Conservation (phyloP, 169 alveolate species). For the Miamiensis avidus region DNA sequence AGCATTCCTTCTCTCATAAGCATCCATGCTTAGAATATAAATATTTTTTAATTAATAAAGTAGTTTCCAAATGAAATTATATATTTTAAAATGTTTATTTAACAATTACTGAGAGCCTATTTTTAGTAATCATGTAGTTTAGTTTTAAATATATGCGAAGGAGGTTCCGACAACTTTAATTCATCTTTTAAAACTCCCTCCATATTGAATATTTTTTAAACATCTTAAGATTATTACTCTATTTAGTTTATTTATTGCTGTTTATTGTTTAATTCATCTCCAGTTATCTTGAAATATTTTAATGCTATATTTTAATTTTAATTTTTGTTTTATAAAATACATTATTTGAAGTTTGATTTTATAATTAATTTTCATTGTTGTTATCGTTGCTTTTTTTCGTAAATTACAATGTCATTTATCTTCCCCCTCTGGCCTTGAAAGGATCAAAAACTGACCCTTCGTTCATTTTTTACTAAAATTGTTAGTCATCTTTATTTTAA, state of each 20-base stretch:
- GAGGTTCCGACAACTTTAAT: slow-evolving; percentile 7
- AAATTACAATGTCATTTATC: neutral
- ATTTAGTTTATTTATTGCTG: neutral
- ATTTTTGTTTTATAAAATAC: too few species aligned
- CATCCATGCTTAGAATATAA: slow-evolving; percentile 40
- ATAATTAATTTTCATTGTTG: neutral
- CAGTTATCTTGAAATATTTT: neutral
- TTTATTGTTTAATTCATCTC: neutral
- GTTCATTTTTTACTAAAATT: neutral
- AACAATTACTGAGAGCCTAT: slow-evolving; percentile 9
- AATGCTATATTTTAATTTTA: neutral
- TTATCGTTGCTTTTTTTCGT: too few species aligned
- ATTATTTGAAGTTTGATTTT: neutral
- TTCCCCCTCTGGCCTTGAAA: neutral
- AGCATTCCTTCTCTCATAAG: slow-evolving; percentile 34
- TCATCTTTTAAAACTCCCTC: slow-evolving; percentile 1
- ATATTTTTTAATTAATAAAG: too few species aligned
- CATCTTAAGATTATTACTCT: neutral
- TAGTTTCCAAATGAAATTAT: too few species aligned
- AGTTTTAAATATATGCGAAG: neutral
- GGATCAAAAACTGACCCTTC: neutral
- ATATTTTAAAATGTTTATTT: too few species aligned
- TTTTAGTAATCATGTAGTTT: slow-evolving; percentile 19
- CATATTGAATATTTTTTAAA: neutral
- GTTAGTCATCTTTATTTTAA: neutral